phyloP scores from a whole-genome alignment of 768 basidiomycete species.

The Lactarius sp. region DNA sequence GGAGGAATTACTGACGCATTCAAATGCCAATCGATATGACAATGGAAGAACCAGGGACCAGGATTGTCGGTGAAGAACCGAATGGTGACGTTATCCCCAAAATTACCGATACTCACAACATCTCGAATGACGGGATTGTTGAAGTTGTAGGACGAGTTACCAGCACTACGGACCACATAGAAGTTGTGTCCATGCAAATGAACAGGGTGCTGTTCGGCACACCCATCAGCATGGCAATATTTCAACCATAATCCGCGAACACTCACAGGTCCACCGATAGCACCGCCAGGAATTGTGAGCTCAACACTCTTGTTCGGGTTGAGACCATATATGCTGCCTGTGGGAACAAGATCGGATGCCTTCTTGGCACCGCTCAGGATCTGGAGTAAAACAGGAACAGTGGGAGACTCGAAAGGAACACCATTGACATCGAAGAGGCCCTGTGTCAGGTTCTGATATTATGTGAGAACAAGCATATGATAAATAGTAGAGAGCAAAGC shows the following conservation, averaged over 20 bases:
- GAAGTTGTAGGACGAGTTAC: slow-evolving; percentile 20
- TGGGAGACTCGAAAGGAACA: not conserved
- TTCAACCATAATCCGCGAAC: too few species aligned
- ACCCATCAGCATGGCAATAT: not conserved
- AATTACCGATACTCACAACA: slow-evolving; percentile 22
- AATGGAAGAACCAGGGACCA: slow-evolving; percentile 31
- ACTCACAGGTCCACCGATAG: slow-evolving; percentile 31
- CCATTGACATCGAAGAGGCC: not conserved
- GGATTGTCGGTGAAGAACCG: slow-evolving; percentile 32
- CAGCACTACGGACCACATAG: slow-evolving; percentile 25
- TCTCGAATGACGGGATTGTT: slow-evolving; percentile 26
- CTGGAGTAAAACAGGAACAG: slow-evolving; percentile 20
- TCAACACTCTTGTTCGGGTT: slow-evolving; percentile 45
- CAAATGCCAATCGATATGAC: slow-evolving; percentile 32
- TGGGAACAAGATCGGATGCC: slow-evolving; percentile 3
- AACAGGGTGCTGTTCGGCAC: slow-evolving; percentile 16
- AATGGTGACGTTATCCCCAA: slow-evolving; percentile 25
- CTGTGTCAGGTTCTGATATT: not conserved
- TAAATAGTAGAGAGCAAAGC: not conserved
- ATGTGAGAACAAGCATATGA: not conserved
- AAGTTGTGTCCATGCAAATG: slow-evolving; percentile 22
- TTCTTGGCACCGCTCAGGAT: slow-evolving; percentile 9
- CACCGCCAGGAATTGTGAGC: slow-evolving; percentile 42
- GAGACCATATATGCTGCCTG: slow-evolving; percentile 43
- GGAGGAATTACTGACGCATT: not conserved